Evolutionary conservation across 495 filamentous ascomycete species (phyloP), one percentile per base, ranked within the genome.

Genomic region (Cercophora scortea): DNA sequence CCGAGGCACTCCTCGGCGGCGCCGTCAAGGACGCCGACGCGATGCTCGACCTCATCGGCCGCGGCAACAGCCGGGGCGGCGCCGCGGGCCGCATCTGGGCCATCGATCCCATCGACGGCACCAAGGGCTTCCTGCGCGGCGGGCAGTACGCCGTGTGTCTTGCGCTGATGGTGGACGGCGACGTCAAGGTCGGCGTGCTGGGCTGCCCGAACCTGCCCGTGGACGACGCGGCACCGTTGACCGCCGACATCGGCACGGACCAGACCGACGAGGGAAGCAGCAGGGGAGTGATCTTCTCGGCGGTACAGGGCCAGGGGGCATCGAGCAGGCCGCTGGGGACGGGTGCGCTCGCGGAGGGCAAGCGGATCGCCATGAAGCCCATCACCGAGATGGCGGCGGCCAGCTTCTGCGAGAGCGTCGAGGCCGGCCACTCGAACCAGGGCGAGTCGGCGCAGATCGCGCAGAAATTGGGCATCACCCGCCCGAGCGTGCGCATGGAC

Each of bases 71-170:
- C 61, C 68, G 79, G 41, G 93, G 94, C 54, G 93, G 93, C 16
- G 57, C 75, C 44, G 79, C 78, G 58, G 93, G 93, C 25, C 78
- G 93, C 53, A 89, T 96, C 69, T 99, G 93, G 93, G 88, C 93
- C 16, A 77, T 99, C 45, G 93, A 99, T 70, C 93, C 93, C 38
- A 95, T 99, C 53, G 93, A 99, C 68, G 93, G 93, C 43, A 99
- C 93, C 50, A 93, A 94, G 69, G 93, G 93, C 25, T 99, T 99
- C 71, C 75, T 99, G 47, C 79, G 93, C 45, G 94, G 94, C n/a
- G 93, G 89, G 15, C 93, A 99, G 71, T 99, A 99, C 64, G 93
- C 93, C 18, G 89, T 99, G 32, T 95, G 90, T 66, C 79, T 99
- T 1, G 93, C 80, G 34, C 71, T 99, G 61, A 86, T 99, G 60